Conservation (phyloP, 345 rosid species). For the Populus pruinosa region DNA sequence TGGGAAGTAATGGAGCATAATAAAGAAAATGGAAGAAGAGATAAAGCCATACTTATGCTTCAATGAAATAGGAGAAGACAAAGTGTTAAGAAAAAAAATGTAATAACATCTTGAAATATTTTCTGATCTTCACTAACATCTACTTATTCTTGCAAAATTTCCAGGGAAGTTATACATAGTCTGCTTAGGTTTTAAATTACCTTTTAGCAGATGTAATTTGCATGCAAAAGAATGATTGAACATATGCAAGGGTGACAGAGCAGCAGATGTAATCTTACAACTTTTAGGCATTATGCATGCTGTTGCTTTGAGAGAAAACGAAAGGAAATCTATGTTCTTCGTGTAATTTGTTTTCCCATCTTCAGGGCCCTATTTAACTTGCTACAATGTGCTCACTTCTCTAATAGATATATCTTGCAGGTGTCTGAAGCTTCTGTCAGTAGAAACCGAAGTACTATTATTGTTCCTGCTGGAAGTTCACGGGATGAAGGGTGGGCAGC, state of each 20-base stretch:
- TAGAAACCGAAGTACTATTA: conserved; percentile 92
- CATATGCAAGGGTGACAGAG: not conserved
- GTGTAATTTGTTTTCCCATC: not conserved
- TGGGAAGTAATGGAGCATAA: not conserved
- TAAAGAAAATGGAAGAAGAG: not conserved
- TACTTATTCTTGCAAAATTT: not conserved
- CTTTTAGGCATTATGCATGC: not conserved
- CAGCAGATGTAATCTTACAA: not conserved
- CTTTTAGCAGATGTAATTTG: not conserved
- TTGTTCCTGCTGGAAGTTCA: conserved; percentile 86
- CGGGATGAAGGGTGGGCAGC: conserved; percentile 98
- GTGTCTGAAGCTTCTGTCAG: conserved; percentile 96
- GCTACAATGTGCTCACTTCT: not conserved
- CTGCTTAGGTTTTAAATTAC: not conserved
- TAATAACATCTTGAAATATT: not conserved
- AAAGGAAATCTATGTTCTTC: not conserved
- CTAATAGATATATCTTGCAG: conserved; percentile 32
- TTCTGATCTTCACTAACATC: not conserved
- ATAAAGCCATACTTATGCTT: not conserved
- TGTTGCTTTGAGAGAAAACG: not conserved
- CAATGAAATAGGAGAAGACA: not conserved
- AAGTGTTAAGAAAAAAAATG: not conserved
- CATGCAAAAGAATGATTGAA: not conserved
- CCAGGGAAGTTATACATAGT: not conserved
- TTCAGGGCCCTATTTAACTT: not conserved